Evolutionary conservation across 768 basidiomycete species (phyloP), one percentile per base, ranked within the genome.

Genomic region (Podaxis sp.): DNA sequence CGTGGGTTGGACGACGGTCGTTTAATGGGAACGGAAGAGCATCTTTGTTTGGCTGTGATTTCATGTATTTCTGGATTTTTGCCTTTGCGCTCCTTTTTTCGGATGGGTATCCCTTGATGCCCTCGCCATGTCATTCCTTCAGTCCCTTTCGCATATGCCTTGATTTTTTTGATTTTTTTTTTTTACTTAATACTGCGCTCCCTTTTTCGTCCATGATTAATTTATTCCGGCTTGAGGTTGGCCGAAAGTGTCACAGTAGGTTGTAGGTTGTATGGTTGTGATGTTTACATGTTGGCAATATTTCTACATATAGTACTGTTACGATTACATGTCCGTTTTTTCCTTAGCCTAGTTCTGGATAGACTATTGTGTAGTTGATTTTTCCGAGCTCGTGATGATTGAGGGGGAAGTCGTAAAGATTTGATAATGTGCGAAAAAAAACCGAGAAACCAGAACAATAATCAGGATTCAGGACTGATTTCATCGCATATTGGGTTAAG

Each of bases 241-340:
- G 23, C 21, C 14, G n/a, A 14, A n/a, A 38, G 18, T 25, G 38
- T 28, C 23, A 11, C 10, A 28, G 21, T 21, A 21, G 21, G 21
- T 21, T 23, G 21, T 21, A 21, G 18, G 37, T 50, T 37, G 9
- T 58, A 27, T 48, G 46, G 5, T 42, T 46, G 38, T 61, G 23
- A 28, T 23, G 50, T 58, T 52, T 35, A 51, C 50, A 52, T 53
- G 28, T 59, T 44, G 40, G 35, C 7, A 10, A 50, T 27, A 36
- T 21, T n/a, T 23, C 47, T 58, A 42, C 57, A 6, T 59, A 60
- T 16, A 28, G 51, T 59, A 59, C 50, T 59, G 59, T 28, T 46
- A 60, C 59, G 42, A 50, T 58, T 50, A 58, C 38, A 58, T 50
- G 35, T 14, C 6, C 42, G 18, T 18, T 18, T 44, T 18, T 5